Conservation (phyloP, 2,329 filamentous ascomycete genomes). For the Colletotrichum spaethianum region DNA sequence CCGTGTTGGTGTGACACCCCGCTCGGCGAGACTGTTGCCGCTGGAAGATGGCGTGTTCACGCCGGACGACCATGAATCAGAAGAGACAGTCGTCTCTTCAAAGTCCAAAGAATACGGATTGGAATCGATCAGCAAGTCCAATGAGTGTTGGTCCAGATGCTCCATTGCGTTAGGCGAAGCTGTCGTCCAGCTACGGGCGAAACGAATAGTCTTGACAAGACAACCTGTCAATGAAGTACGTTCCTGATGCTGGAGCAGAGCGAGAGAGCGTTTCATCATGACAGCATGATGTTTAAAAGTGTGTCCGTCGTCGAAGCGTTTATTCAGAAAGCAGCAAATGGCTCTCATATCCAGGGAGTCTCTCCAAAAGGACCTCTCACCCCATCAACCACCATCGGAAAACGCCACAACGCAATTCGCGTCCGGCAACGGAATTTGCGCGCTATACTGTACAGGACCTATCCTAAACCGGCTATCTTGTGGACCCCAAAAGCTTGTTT, state of each 20-base stretch:
- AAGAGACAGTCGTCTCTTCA: not conserved
- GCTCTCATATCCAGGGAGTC: not conserved
- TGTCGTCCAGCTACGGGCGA: not conserved
- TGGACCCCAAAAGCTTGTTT: not conserved
- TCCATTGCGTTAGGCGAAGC: not conserved
- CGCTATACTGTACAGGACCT: not conserved
- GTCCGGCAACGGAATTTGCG: not conserved
- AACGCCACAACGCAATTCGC: not conserved
- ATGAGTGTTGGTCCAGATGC: not conserved
- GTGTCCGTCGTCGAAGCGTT: not conserved
- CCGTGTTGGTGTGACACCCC: not conserved
- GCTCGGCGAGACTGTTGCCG: not conserved
- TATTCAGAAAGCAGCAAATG: not conserved
- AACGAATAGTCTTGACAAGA: not conserved
- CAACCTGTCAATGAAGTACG: not conserved
- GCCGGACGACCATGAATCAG: not conserved
- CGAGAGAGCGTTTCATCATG: not conserved
- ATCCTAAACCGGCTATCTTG: not conserved
- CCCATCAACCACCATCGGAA: not conserved
- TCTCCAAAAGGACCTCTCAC: not conserved
- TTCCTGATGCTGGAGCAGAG: not conserved
- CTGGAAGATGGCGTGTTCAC: slow-evolving; percentile 7
- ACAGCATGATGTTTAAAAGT: not conserved
- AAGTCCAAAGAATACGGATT: not conserved
- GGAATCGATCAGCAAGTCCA: not conserved